A percentile compares a stretch with the other conserved stretches of the same genome.
phyloP scores from a whole-genome alignment of 768 basidiomycete genomes.

The Mycena maculata region DNA sequence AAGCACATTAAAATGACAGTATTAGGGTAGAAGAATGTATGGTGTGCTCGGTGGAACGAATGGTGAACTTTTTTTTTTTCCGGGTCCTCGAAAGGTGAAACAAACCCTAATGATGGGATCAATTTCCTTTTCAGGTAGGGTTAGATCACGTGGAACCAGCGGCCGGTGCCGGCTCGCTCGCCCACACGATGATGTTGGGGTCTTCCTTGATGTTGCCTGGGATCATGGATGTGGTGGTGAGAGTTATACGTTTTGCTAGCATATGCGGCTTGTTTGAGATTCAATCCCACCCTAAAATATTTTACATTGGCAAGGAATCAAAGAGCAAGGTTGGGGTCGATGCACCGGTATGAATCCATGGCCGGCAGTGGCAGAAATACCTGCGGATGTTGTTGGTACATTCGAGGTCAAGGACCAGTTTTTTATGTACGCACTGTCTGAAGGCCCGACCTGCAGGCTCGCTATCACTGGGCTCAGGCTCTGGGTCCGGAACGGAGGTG shows the following conservation, averaged over 20 bases:
- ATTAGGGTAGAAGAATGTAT: background rate
- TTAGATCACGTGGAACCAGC: background rate
- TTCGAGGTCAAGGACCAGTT: background rate
- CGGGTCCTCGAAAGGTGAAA: conserved; percentile 5
- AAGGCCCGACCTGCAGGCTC: no score
- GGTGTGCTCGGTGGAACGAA: conserved; percentile 4
- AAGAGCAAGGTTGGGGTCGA: background rate
- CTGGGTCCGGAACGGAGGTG: no score
- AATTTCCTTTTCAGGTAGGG: background rate
- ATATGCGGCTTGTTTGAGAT: background rate
- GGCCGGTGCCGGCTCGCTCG: no score
- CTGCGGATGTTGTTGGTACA: background rate
- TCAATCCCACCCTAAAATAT: background rate
- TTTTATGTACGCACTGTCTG: no score
- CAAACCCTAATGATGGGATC: no score
- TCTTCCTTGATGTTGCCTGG: no score
- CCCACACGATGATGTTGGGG: no score
- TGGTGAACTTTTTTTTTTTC: background rate
- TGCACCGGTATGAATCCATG: background rate
- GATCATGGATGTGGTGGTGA: no score
- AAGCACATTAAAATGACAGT: background rate
- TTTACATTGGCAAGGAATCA: background rate
- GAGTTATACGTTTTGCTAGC: background rate
- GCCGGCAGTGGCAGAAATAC: background rate
- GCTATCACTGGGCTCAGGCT: no score